phyloP scores from a whole-genome alignment of 2,329 filamentous ascomycete species.

The Exophiala alcalophila region DNA sequence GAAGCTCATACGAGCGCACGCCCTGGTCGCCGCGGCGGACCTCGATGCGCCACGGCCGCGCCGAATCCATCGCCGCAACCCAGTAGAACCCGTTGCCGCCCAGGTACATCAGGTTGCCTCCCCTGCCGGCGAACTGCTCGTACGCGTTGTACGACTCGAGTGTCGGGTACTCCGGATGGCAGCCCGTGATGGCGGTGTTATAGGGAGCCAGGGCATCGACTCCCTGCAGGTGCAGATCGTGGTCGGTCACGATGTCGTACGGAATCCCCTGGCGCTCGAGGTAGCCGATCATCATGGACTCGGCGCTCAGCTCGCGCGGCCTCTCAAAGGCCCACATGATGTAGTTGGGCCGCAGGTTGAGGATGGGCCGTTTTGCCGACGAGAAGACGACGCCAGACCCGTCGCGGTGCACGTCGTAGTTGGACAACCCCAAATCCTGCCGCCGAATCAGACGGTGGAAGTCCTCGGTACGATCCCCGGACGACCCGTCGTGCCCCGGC shows the following conservation, averaged over 20 bases:
- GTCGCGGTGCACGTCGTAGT: conserved; percentile 41
- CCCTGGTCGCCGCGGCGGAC: conserved; percentile 38
- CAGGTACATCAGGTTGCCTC: conserved; percentile 40
- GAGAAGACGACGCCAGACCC: conserved; percentile 37
- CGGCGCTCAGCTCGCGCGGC: conserved; percentile 39
- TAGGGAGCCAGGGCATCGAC: conserved; percentile 26
- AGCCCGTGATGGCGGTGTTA: conserved; percentile 33
- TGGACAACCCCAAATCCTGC: conserved; percentile 38
- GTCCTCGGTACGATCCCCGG: conserved; percentile 22
- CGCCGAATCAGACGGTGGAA: conserved; percentile 33
- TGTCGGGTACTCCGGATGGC: conserved; percentile 39
- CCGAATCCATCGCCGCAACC: conserved; percentile 20
- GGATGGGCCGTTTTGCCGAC: conserved; percentile 37
- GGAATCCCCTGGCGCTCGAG: conserved; percentile 34
- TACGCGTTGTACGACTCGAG: conserved; percentile 33
- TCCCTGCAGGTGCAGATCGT: conserved; percentile 35
- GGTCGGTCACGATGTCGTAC: conserved; percentile 41
- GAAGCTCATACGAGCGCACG: conserved; percentile 33
- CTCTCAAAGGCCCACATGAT: conserved; percentile 39
- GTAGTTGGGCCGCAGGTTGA: conserved; percentile 40
- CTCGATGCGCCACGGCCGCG: conserved; percentile 35
- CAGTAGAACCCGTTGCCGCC: conserved; percentile 42
- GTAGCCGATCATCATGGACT: conserved; percentile 38
- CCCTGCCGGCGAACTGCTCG: conserved; percentile 31
- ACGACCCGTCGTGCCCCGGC: conserved; percentile 13